A percentile compares a stretch with the other conserved stretches of the same genome.
Evolutionary conservation across 2,329 filamentous ascomycete genomes (phyloP).

Genomic region (Ceratocystis huliohia): DNA sequence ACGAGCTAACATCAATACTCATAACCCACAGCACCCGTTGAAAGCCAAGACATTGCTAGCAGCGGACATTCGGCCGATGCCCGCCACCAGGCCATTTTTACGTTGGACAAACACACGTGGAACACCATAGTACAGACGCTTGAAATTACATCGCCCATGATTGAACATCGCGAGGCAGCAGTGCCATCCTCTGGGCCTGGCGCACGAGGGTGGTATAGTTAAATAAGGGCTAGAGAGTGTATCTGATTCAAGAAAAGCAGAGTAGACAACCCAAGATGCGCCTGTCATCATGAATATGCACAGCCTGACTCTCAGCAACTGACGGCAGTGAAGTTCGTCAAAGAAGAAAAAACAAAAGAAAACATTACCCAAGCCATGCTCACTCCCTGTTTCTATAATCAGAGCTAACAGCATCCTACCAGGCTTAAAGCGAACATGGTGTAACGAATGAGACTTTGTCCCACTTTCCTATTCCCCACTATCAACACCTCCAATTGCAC

Average conservation of each 20-base stretch:
- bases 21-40: slow-evolving; percentile 27
- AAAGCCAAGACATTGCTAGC: slow-evolving; percentile 36
- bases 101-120: slow-evolving; percentile 79
- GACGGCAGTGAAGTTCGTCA: no score
- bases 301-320: no score
- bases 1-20: background rate
- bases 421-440: no score
- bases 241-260: background rate
- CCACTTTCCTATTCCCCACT: no score
- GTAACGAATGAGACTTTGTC: no score
- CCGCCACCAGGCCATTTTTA: slow-evolving; percentile 76
- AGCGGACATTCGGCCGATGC: slow-evolving; percentile 36
- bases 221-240: slow-evolving; percentile 15
- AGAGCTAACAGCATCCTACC: no score
- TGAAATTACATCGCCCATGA: slow-evolving; percentile 65
- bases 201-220: slow-evolving; percentile 55
- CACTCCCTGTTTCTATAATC: no score
- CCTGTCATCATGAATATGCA: background rate
- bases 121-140: slow-evolving; percentile 62
- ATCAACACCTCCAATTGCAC: no score
- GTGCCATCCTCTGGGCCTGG: slow-evolving; percentile 36
- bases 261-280: background rate
- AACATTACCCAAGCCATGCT: no score
- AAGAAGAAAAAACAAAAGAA: no score
- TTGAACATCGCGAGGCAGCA: slow-evolving; percentile 62